Conservation (phyloP, 805 yeast genomes). For the Peterozyma xylosa region DNA sequence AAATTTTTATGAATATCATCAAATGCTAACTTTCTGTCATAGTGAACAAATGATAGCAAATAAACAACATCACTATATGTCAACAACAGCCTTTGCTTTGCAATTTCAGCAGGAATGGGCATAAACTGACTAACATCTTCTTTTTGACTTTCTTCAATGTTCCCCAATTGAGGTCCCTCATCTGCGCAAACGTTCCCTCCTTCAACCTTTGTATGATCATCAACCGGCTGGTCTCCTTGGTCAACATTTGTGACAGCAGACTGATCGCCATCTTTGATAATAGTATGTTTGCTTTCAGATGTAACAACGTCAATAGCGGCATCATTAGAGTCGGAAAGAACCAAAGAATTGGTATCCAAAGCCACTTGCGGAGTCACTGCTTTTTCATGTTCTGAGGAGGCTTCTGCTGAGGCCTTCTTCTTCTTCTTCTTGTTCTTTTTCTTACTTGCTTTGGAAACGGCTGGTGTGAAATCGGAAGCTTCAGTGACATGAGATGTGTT, state of each 20-base stretch:
- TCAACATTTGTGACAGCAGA: not conserved
- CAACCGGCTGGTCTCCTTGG: not conserved
- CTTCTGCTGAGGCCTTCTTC: not conserved
- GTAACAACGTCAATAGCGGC: not conserved
- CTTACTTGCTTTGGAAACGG: too few relatives aligned
- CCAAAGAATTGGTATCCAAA: too few relatives aligned
- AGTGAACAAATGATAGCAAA: not conserved
- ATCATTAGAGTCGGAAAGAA: not conserved
- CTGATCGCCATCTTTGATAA: not conserved
- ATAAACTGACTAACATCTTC: not conserved
- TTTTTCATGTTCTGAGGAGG: not conserved
- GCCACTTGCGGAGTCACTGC: too few relatives aligned
- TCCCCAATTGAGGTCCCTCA: not conserved
- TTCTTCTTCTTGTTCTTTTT: too few relatives aligned
- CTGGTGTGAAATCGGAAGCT: too few relatives aligned
- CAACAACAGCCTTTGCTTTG: not conserved
- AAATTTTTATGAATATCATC: not conserved
- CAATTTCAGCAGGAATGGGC: not conserved
- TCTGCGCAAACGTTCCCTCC: not conserved
- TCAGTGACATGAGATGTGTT: too few relatives aligned
- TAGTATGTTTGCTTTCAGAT: slow-evolving; percentile 1
- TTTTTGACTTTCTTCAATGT: not conserved
- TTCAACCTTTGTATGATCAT: not conserved
- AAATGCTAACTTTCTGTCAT: not conserved
- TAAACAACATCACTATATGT: slow-evolving; percentile 4